Evolutionary conservation across 345 rosid genomes (phyloP), one percentile per base, ranked within the genome.

Genomic region (Isatis tinctoria): DNA sequence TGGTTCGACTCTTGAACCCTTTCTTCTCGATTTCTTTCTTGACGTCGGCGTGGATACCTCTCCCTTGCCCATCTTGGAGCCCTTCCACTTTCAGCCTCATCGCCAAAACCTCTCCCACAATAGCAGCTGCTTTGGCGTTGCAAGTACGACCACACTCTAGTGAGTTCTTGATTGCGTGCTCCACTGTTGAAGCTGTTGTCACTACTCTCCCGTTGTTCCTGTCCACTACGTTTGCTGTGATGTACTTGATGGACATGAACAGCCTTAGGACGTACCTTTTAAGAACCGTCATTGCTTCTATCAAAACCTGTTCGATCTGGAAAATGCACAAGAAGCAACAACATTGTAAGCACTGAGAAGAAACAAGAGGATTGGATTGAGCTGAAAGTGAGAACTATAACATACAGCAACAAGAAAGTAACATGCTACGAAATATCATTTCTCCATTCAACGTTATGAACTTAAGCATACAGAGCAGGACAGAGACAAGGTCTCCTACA

Each of bases 1-100:
- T 78, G 24, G 83, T 89, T 28, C 78, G 78, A 78, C 85, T 91
- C 79, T 81, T 84, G 37, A 91, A 87, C 4, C 96, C 93, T 70
- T 88, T 93, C 85, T 89, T 91, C 81, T 88, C 96, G 4, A 93
- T 68, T 82, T 91, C 96, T 79, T 87, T 91, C 82, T 82, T 83
- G 36, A 88, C 75, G 52, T 88, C 82, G 1, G 84, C 83, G 63
- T 89, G 88, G 14, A 91, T 88, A 8, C 94, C 94, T 74, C 91
- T 81, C 74, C 95, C 96, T 27, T 84, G 84, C 32, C 96, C 97
- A 33, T 87, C 84, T 60, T 93, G 94, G 32, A 93, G 89, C 20
- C 91, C 96, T 81, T 83, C 89, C 58, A 87, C 90, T 81, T 85
- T 93, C 30, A 89, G 84, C 65, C 89, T 79, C 98, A 91, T 89